Conservation (phyloP, 352 stramenopile genomes). For the Phytophthora pseudosyringae region DNA sequence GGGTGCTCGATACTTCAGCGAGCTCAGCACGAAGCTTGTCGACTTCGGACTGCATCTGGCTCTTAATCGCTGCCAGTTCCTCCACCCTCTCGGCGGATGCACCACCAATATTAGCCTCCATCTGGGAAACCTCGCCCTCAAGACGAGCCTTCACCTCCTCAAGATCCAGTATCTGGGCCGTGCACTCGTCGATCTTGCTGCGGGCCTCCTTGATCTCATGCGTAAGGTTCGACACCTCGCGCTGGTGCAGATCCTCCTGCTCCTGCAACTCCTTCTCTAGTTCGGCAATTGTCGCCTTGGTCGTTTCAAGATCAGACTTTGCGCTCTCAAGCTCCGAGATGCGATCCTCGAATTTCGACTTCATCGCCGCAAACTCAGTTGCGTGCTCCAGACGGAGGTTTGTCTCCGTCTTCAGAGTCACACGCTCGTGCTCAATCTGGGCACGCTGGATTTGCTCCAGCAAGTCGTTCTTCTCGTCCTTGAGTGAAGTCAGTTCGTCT, state of each 20-base stretch:
- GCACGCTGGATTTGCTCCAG: slow-evolving; percentile 46
- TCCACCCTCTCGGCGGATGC: slow-evolving; percentile 40
- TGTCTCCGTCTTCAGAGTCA: slow-evolving; percentile 40
- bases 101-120: slow-evolving; percentile 47
- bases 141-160: slow-evolving; percentile 45
- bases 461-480: slow-evolving; percentile 62
- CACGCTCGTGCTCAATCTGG: slow-evolving; percentile 48
- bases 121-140: slow-evolving; percentile 44
- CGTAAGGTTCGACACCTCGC: slow-evolving; percentile 47
- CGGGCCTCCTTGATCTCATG: slow-evolving; percentile 54
- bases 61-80: slow-evolving; percentile 29
- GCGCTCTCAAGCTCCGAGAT: slow-evolving; percentile 50
- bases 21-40: slow-evolving; percentile 39
- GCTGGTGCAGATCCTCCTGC: slow-evolving; percentile 39
- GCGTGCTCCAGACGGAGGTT: slow-evolving; percentile 40
- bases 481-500: slow-evolving; percentile 44
- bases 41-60: slow-evolving; percentile 36
- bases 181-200: slow-evolving; percentile 44
- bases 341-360: slow-evolving; percentile 45
- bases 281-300: slow-evolving; percentile 36
- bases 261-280: slow-evolving; percentile 52
- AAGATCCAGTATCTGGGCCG: slow-evolving; percentile 42
- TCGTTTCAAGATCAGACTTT: slow-evolving; percentile 43
- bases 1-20: slow-evolving; percentile 28
- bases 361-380: slow-evolving; percentile 50